phyloP scores from a whole-genome alignment of 495 filamentous ascomycete genomes.

The Schizothecium vesticola region DNA sequence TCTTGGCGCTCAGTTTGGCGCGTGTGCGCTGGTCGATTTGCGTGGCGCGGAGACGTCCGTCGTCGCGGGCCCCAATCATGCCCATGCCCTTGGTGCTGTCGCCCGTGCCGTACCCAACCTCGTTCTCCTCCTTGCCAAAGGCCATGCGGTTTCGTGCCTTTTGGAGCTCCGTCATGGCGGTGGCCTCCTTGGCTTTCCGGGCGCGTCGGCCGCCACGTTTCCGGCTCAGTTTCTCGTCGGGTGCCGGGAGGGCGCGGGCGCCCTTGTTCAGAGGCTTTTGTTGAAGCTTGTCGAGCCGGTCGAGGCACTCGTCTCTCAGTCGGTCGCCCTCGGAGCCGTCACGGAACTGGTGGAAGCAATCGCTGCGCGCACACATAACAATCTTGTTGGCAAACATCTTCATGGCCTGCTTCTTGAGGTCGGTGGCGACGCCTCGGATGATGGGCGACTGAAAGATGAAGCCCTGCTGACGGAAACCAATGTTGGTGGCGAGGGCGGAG shows the following conservation, averaged over 20 bases:
- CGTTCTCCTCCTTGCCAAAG: slow-evolving; percentile 92
- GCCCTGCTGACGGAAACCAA: slow-evolving; percentile 85
- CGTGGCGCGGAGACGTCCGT: slow-evolving; percentile 75
- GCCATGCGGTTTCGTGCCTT: slow-evolving; percentile 96
- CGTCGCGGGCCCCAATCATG: slow-evolving; percentile 87
- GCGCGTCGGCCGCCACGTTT: slow-evolving; percentile 92
- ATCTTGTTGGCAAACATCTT: slow-evolving; percentile 92
- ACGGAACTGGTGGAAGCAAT: slow-evolving; percentile 74
- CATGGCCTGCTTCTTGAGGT: slow-evolving; percentile 91
- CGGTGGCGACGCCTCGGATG: slow-evolving; percentile 73
- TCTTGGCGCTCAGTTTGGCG: slow-evolving; percentile 89
- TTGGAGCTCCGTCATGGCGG: slow-evolving; percentile 92
- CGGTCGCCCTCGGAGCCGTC: slow-evolving; percentile 81
- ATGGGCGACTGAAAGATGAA: slow-evolving; percentile 90
- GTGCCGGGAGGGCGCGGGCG: slow-evolving; percentile 79
- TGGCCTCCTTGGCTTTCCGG: slow-evolving; percentile 92
- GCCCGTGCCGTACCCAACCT: slow-evolving; percentile 86
- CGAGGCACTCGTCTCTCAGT: slow-evolving; percentile 74
- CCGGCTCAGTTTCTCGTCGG: slow-evolving; percentile 89
- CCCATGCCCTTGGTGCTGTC: slow-evolving; percentile 84
- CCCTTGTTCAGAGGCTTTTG: slow-evolving; percentile 92
- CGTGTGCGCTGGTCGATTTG: slow-evolving; percentile 92
- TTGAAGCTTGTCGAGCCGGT: slow-evolving; percentile 88
- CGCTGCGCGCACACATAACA: slow-evolving; percentile 81
- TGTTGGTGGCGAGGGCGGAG: slow-evolving; percentile 87